Evolutionary conservation across 2,329 filamentous ascomycete species (phyloP).

Genomic region (Fusarium decemcellulare): DNA sequence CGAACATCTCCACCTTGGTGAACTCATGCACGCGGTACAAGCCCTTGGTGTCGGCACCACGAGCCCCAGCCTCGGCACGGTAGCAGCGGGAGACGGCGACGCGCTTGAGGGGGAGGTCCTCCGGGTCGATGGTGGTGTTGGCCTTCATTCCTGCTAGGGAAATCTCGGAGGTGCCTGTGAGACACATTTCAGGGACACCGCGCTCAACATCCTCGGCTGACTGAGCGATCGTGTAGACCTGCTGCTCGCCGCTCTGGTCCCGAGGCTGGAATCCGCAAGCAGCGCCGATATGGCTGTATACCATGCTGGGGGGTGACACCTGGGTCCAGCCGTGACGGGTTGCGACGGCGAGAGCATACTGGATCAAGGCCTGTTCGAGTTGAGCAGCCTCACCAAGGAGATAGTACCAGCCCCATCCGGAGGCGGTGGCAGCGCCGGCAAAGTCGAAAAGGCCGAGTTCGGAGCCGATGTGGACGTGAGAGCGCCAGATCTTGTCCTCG

Average conservation of each 20-base stretch:
- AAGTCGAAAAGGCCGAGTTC: constrained; percentile 95
- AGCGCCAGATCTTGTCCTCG: constrained; percentile 68
- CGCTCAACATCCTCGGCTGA: constrained; percentile 71
- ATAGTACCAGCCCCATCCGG: constrained; percentile 99
- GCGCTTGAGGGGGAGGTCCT: constrained; percentile 80
- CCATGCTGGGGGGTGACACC: constrained; percentile 88
- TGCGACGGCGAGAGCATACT: constrained; percentile 85
- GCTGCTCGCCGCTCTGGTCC: constrained; percentile 91
- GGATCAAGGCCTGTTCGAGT: constrained; percentile 93
- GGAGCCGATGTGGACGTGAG: constrained; percentile 88
- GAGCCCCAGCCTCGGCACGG: constrained; percentile 91
- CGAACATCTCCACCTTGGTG: constrained; percentile 98
- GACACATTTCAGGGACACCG: constrained; percentile 77
- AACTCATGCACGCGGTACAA: constrained; percentile 98
- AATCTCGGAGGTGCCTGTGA: constrained; percentile 95
- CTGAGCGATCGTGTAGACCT: constrained; percentile 87
- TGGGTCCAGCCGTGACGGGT: constrained; percentile 82
- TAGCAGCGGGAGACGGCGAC: constrained; percentile 94
- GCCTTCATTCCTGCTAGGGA: constrained; percentile 93
- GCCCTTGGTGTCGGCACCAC: constrained; percentile 92
- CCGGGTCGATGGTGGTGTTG: constrained; percentile 74
- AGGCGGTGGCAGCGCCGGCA: constrained; percentile 81
- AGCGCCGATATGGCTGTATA: constrained; percentile 91
- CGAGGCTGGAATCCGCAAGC: constrained; percentile 96
- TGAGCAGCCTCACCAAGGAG: constrained; percentile 91